Conservation (phyloP, 345 rosid species). For the Gossypium anomalum region DNA sequence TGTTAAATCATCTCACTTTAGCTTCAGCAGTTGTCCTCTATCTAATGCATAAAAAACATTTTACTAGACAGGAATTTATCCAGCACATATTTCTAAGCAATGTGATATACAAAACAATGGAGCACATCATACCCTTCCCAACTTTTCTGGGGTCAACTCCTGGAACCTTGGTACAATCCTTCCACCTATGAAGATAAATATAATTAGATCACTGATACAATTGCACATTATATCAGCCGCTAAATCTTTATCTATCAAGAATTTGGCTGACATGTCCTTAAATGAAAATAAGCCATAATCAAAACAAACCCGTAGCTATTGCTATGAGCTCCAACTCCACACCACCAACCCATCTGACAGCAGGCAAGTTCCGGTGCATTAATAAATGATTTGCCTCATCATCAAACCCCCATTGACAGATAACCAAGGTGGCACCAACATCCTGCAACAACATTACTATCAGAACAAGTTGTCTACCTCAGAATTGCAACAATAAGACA, state of each 20-base stretch:
- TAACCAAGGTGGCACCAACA: constrained; percentile 93
- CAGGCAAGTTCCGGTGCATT: constrained; percentile 94
- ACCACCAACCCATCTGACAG: constrained; percentile 99
- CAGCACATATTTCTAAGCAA: not conserved
- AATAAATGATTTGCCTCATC: constrained; percentile 97
- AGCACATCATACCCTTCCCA: constrained; percentile 64
- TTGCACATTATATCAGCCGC: not conserved
- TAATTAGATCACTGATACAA: constrained; percentile 13
- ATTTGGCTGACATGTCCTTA: not conserved
- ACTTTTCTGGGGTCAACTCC: constrained; percentile 89
- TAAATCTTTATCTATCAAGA: not conserved
- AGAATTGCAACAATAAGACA: not conserved
- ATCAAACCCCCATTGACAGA: constrained; percentile 99
- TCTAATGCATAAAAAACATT: not conserved
- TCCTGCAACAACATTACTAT: constrained; percentile 46
- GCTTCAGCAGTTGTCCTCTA: not conserved
- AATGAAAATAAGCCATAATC: constrained; percentile 8
- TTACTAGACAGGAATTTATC: not conserved
- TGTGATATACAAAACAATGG: not conserved
- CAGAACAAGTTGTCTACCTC: not conserved
- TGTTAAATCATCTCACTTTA: not conserved
- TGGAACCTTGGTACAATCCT: constrained; percentile 97
- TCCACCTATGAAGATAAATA: constrained; percentile 54
- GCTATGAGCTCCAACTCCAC: constrained; percentile 98
- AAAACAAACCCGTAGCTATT: constrained; percentile 77